Percentiles rank a stretch among this genome's conserved stretches.
phyloP scores from a whole-genome alignment of 192 early-diverging fungal species.

The Diversispora epigaea region DNA sequence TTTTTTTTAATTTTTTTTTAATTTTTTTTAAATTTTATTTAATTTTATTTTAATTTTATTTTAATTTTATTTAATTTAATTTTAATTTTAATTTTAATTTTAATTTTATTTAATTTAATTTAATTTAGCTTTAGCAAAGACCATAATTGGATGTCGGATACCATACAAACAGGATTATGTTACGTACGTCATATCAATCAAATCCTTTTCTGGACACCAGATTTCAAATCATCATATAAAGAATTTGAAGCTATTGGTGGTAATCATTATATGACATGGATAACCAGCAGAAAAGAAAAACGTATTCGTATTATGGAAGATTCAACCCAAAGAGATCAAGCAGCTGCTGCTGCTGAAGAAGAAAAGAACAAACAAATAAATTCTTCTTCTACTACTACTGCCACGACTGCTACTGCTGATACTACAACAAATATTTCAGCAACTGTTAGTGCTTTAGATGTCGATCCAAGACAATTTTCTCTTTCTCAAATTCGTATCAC shows the following conservation, averaged over 20 bases:
- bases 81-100: too few relatives aligned
- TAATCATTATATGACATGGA: not conserved
- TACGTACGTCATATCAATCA: slow-evolving; percentile 17
- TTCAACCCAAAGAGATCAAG: not conserved
- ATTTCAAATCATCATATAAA: slow-evolving; percentile 12
- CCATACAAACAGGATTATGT: not conserved
- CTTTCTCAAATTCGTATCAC: slow-evolving; percentile 12
- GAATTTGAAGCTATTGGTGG: slow-evolving; percentile 21
- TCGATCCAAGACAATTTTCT: slow-evolving; percentile 11
- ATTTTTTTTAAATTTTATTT: not conserved
- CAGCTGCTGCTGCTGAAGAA: slow-evolving; percentile 12
- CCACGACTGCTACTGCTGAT: not conserved
- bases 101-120: not conserved
- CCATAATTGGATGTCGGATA: slow-evolving; percentile 1
- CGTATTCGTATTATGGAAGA: slow-evolving; percentile 21
- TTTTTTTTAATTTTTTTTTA: not conserved
- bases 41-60: not conserved
- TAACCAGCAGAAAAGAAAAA: not conserved
- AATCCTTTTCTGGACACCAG: slow-evolving; percentile 15
- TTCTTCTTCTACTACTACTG: not conserved
- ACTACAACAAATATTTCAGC: slow-evolving; percentile 2
- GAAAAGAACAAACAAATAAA: slow-evolving; percentile 5
- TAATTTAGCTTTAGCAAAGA: slow-evolving; percentile 3
- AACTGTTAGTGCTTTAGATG: slow-evolving; percentile 3
- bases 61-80: too few relatives aligned